Evolutionary conservation across 2,329 filamentous ascomycete species (phyloP).

Genomic region (Geoglossum cookeanum): DNA sequence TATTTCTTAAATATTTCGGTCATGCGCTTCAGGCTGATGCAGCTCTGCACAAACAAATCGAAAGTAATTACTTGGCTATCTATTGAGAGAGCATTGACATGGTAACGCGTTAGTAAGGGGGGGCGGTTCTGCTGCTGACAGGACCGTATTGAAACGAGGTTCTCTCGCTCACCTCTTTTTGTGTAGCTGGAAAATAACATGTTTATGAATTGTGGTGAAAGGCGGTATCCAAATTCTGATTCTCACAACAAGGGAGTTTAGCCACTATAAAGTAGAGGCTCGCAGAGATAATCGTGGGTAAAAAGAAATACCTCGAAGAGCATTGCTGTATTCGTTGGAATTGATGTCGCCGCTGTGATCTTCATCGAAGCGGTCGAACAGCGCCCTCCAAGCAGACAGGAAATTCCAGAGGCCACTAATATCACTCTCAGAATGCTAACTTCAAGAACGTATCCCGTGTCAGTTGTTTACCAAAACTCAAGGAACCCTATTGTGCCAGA

Average conservation of each 20-base stretch:
- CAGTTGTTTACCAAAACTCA: constrained; percentile 52
- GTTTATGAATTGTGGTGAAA: constrained; percentile 67
- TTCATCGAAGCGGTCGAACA: constrained; percentile 89
- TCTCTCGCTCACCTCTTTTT: constrained; percentile 31
- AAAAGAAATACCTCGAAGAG: constrained; percentile 37
- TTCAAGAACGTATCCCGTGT: neutral
- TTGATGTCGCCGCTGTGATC: constrained; percentile 78
- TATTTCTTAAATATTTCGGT: constrained; percentile 99
- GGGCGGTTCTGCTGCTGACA: neutral
- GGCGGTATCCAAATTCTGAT: constrained; percentile 69
- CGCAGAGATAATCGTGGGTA: neutral
- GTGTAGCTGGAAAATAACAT: constrained; percentile 82
- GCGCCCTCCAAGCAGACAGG: constrained; percentile 75
- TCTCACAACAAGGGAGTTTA: neutral
- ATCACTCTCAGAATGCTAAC: neutral
- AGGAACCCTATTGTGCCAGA: constrained; percentile 81
- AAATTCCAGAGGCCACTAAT: constrained; percentile 73
- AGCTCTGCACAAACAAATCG: constrained; percentile 93
- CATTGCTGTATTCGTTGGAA: constrained; percentile 71
- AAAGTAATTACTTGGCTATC: constrained; percentile 31
- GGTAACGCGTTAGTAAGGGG: neutral
- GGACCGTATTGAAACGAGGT: too few species aligned
- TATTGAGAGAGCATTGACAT: neutral
- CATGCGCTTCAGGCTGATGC: constrained; percentile 93
- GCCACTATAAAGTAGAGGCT: too few species aligned